Base-by-base conservation (phyloP, 495 filamentous ascomycete species). In the Hypoxylon lienhwacheense region DNA sequence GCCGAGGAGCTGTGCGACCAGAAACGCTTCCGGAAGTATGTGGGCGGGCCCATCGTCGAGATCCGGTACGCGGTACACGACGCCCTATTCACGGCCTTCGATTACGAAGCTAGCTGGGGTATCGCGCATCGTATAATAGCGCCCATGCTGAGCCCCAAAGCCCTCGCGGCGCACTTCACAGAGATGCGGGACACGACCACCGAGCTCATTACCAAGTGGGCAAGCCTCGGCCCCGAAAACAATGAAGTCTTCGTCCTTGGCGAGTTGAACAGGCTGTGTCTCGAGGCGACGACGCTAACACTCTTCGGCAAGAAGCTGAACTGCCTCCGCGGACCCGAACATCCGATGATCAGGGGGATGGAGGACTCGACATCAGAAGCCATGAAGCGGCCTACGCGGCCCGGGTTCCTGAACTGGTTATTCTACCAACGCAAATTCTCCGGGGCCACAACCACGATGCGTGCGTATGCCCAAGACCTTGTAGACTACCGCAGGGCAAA, bases 141-240 rank as follows among this genome's bases (percentile, higher is more conserved):
- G 31, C 87, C 87, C 7, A 81, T 77, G 3, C 86, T 93, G 52
- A 78, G 82, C 0, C 80, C 86, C 0, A 51, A 83, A 7, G 64
- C 75, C n/a, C 77, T 90, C 52, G 72, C 74, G 35, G 66, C 53
- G 7, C 84, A 83, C 74, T 88, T 86, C 58, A 72, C 73, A 61
- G 84, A 85, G 43, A 83, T 90, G 77, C 73, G 84, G 29, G 81
- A 85, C 55, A 81, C 84, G 48, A 78, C 83, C 0, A 68, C 66
- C 4, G 87, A 91, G 59, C 67, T 92, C 19, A 74, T 85, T 10
- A 71, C 81, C 26, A 89, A 86, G 63, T 92, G 87, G 87, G 79
- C 77, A 5, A 71, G 77, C 7, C 71, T 79, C 17, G 85, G 80
- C 0, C 61, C 73, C 1, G 68, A 74, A n/a, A n/a, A n/a, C 3